Percentiles rank a stretch among this genome's conserved stretches.
phyloP scores from a whole-genome alignment of 805 yeast species.

The Lachancea quebecensis region DNA sequence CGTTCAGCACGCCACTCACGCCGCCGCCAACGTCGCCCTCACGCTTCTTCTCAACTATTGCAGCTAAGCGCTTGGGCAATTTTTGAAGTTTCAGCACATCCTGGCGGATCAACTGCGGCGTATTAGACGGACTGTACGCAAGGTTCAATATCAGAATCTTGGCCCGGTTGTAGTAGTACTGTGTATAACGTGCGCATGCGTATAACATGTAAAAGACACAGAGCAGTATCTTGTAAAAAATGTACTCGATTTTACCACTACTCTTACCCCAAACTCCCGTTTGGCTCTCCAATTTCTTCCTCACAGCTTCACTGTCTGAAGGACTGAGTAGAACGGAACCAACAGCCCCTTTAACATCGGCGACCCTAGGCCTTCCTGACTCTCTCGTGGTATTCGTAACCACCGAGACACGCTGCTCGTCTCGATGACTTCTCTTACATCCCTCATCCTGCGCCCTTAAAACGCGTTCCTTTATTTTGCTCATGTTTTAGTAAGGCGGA shows the following conservation, averaged over 20 bases:
- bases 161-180: conserved; percentile 45
- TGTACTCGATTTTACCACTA: conserved; percentile 17
- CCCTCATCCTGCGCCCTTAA: not conserved
- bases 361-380: conserved; percentile 4
- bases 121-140: conserved; percentile 61
- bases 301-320: conserved; percentile 4
- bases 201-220: conserved; percentile 48
- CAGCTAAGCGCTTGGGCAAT: conserved; percentile 70
- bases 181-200: conserved; percentile 47
- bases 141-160: conserved; percentile 52
- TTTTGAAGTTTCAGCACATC: conserved; percentile 70
- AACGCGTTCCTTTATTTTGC: conserved; percentile 3
- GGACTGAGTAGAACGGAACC: conserved; percentile 1
- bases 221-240: conserved; percentile 42
- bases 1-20: conserved; percentile 67
- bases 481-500: not conserved
- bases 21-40: conserved; percentile 90
- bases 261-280: conserved; percentile 10
- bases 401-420: conserved; percentile 5
- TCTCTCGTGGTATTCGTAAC: conserved; percentile 6
- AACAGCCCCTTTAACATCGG: conserved; percentile 3
- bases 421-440: not conserved
- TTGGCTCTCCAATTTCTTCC: not conserved
- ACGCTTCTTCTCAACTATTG: conserved; percentile 64
- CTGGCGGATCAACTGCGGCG: conserved; percentile 80